Base-by-base conservation (phyloP, 257 asterid genomes). In the Ilex aquifolium region DNA sequence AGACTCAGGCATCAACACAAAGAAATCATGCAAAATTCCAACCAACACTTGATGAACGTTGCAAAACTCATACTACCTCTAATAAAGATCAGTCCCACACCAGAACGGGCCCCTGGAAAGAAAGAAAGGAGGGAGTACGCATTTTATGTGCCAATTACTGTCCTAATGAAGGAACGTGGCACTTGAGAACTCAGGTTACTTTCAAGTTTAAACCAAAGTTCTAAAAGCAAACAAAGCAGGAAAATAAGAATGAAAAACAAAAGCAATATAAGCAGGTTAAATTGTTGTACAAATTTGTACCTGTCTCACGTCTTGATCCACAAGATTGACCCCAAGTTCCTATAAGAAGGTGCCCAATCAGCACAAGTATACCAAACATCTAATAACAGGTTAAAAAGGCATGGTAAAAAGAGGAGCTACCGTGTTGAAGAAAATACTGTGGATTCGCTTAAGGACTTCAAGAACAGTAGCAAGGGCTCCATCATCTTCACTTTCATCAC, bases 381-480 rank as follows among this genome's bases (percentile, higher is more conserved):
- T 13, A 46, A 39, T 7, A 5, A 10, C 54, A 60, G 49, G 31
- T 29, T 10, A 40, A 48, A 48, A 32, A 58, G 13, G 10, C 52
- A 46, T 4, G 52, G 3, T 10, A 14, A 68, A 2, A 7, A 14
- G 13, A 31, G 53, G 64, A 42, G 59, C 39, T 82, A 92, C 98
- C 66, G 50, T 60, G 32, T 83, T 80, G 61, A 84, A 91, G 72
- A 82, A 88, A 66, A 78, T 59, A 62, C 67, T 64, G 65, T 92
- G 99, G 68, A 85, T 74, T 65, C 60, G 77, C 69, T 82, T 77
- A 72, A 92, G 88, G 67, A 82, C 70, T 77, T 72, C 72, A 11
- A 92, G 94, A 65, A 83, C 85, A 12, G 87, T 79, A 40, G 90
- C 74, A 60, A 92, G 91, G 13, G 95, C 89, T 75, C 99, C 97